Base-by-base conservation (phyloP, 805 yeast species). In the Citeromyces nyonsensis region DNA sequence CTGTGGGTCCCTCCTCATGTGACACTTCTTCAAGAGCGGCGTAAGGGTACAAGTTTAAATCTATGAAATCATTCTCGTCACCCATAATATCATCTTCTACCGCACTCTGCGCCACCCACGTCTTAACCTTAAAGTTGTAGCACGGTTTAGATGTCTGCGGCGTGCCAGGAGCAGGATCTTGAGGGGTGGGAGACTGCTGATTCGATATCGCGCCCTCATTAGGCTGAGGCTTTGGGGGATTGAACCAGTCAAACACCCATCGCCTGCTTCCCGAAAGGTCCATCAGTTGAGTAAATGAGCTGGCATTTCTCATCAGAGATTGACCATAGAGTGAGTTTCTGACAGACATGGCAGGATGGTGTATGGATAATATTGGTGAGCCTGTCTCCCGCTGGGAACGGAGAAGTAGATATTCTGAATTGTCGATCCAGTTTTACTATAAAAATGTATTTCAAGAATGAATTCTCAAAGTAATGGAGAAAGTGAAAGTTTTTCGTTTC, bases 241-340 rank as follows among this genome's bases (percentile, higher is more conserved):
- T 49, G 26, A 51, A 43, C 52, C 56, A 50, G 14, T 44, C 51
- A 33, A 47, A 40, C 14, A 37, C 43, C 56, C 57, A 56, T 29
- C 44, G 51, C 28, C 39, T 48, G 2, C 43, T 46, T 13, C n/a
- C n/a, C n/a, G n/a, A n/a, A n/a, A n/a, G n/a, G n/a, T 38, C 39
- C 8, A 30, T 31, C 8, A 38, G 35, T 29, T 43, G 27, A 40
- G 39, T 7, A 43, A 39, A 14, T 2, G 49, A 41, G 29, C 39
- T 44, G 3, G 49, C 47, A 28, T 43, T 47, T 30, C 51, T 40
- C 11, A 44, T 38, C 15, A 50, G 37, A 13, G 50, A 44, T 30
- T 54, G 59, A 28, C 50, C 52, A 35, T 56, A 56, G 8, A 56
- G 44, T n/a, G 51, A 49, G 29, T 48, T 49, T 36, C 56, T 45